Percentiles rank a stretch among this genome's conserved stretches.
These are phyloP conservation scores for Aspergillus sp. DNA, from an alignment of 2,329 filamentous ascomycete species.

Conservation along the genomic window DNA sequence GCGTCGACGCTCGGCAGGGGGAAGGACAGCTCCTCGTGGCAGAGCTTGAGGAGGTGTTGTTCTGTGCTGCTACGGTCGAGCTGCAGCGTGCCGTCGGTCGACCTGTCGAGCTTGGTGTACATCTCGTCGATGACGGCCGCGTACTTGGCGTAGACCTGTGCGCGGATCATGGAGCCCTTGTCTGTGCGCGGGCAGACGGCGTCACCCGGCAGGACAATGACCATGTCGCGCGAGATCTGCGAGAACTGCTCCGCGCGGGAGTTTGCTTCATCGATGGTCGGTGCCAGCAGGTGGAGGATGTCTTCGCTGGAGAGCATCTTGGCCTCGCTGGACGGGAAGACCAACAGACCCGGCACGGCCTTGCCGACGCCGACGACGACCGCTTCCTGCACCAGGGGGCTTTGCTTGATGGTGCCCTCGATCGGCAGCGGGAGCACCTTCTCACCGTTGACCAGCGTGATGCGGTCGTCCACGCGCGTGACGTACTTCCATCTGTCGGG, in stretches of 20 bases:
- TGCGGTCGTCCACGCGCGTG: constrained; percentile 31
- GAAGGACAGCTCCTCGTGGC: constrained; percentile 32
- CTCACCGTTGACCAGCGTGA: constrained; percentile 34
- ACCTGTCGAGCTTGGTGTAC: constrained; percentile 20
- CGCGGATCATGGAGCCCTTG: constrained; percentile 55
- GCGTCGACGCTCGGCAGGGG: constrained; percentile 27
- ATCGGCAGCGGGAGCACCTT: constrained; percentile 35
- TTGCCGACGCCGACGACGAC: constrained; percentile 30
- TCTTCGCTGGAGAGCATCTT: constrained; percentile 27
- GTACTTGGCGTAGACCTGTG: constrained; percentile 49
- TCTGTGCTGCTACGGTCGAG: constrained; percentile 33
- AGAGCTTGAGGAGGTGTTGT: constrained; percentile 30
- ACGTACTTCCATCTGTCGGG: constrained; percentile 33
- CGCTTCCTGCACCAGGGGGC: constrained; percentile 29
- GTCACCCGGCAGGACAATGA: constrained; percentile 34
- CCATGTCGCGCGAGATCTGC: constrained; percentile 44
- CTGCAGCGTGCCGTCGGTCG: constrained; percentile 26
- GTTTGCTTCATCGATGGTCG: constrained; percentile 40
- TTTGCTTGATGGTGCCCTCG: constrained; percentile 32
- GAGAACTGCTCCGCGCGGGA: constrained; percentile 43
- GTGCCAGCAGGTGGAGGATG: constrained; percentile 39
- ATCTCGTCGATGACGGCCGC: constrained; percentile 41
- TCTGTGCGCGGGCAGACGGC: constrained; percentile 50
- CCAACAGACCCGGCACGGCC: constrained; percentile 27
- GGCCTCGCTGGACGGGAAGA: constrained; percentile 26